Base-by-base conservation (phyloP, 305 asterid genomes). In the Fraxinus latifolia region DNA sequence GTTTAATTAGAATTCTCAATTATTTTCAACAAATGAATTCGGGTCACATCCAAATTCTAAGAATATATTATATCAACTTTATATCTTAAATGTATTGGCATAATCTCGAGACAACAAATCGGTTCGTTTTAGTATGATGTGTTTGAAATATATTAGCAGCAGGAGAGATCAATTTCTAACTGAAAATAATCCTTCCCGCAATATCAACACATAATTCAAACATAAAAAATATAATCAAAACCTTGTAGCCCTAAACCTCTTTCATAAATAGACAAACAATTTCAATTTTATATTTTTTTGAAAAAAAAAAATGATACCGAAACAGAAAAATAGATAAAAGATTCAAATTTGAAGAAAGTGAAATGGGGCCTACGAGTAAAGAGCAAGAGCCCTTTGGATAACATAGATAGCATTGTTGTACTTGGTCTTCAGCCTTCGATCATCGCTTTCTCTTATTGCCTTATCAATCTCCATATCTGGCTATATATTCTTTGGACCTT, bases 331-430 rank as follows among this genome's bases (percentile, higher is more conserved):
- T 17, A 53, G 62, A 53, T 53, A 81, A 21, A 62, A 11, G 19
- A 27, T 27, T 27, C 5, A 23, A 67, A 67, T 67, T 67, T 27
- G 19, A 27, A 9, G 74, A 11, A 71, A 17, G 73, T 7, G 77
- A 27, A 83, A 32, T 4, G 81, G 62, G 77, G 82, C 94, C 62
- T 90, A 94, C 98, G 96, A 85, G 90, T 94, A 95, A 53, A 94
- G 96, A 80, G 99, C 96, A 81, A 95, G 92, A 78, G 97, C 94
- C 89, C 96, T 89, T 86, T 81, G 93, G 81, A 95, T 94, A 77
- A 92, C 95, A 86, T 91, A 89, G 84, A 95, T 85, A 86, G 98
- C 98, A 78, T 90, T 93, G 85, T 86, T 87, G 88, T 94, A 95
- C 89, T 94, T 95, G 11, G 91, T 92, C 93, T 90, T 94, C 91